Evolutionary conservation across 1,139 yeast species (phyloP).

Genomic region (Wickerhamiella infanticola): DNA sequence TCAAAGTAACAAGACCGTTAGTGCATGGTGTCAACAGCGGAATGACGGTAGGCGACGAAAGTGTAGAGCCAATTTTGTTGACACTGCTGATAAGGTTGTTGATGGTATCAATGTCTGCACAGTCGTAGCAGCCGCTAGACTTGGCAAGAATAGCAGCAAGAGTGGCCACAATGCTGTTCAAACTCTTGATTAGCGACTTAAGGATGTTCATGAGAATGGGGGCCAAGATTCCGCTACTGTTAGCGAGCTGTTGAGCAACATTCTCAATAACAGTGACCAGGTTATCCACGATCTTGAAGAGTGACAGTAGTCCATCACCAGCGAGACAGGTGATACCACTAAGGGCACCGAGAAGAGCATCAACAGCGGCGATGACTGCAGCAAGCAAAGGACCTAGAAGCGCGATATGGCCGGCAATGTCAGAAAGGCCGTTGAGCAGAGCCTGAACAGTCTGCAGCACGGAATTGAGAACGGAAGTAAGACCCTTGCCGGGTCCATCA

Average conservation of each 20-base stretch:
- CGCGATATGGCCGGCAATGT: neutral
- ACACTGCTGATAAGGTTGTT: neutral
- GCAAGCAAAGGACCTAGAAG: neutral
- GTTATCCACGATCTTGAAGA: neutral
- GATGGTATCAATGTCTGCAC: neutral
- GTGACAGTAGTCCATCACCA: neutral
- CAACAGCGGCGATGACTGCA: neutral
- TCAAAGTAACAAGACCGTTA: too few species aligned
- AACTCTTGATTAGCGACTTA: neutral
- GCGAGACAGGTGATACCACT: neutral
- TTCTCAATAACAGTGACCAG: neutral
- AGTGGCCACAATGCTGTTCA: neutral
- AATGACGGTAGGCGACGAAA: neutral
- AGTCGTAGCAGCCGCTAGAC: neutral
- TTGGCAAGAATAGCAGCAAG: neutral
- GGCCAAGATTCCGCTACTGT: neutral
- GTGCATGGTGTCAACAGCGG: too few species aligned
- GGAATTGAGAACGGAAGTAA: neutral
- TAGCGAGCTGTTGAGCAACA: neutral
- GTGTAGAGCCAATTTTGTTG: neutral
- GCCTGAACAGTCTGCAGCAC: neutral
- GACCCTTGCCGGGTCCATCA: neutral
- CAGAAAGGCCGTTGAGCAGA: neutral
- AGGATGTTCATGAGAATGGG: neutral
- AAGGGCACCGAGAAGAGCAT: neutral